Evolutionary conservation across 192 early-diverging fungal genomes (phyloP).

Genomic region (Backusella morwellensis): DNA sequence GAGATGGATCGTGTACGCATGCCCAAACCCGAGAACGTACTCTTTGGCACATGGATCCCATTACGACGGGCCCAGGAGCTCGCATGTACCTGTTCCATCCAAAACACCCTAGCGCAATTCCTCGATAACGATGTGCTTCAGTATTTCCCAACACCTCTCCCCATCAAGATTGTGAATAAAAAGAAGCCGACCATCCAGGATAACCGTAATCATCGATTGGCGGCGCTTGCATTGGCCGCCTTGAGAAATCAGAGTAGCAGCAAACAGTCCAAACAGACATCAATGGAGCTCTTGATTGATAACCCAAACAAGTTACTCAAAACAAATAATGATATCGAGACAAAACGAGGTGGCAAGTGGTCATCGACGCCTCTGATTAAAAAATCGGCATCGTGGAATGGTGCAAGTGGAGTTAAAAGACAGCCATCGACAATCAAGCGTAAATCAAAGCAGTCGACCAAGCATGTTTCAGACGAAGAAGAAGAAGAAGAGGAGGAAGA

Average conservation of each 20-base stretch:
- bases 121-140: slow-evolving; percentile 73
- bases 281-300: not conserved
- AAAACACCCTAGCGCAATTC: slow-evolving; percentile 71
- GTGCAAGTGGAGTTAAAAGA: not conserved
- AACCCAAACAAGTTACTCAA: not conserved
- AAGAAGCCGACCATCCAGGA: not conserved
- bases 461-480: slow-evolving; percentile 42
- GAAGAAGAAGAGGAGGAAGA: not conserved
- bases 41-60: slow-evolving; percentile 96
- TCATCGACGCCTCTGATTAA: not conserved
- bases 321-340: not conserved
- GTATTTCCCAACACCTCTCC: slow-evolving; percentile 63
- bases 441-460: not conserved
- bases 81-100: slow-evolving; percentile 78
- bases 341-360: not conserved
- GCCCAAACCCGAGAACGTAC: slow-evolving; percentile 61
- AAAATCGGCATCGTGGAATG: not conserved
- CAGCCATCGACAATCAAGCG: not conserved
- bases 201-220: not conserved
- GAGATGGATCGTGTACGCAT: slow-evolving; percentile 78
- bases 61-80: slow-evolving; percentile 80
- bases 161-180: slow-evolving; percentile 24
- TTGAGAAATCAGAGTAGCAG: not conserved
- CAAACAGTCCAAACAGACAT: not conserved
- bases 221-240: not conserved